These are phyloP conservation scores for Malus asiatica DNA, from an alignment of 306 rosid genomes.

Conservation along the genomic window DNA sequence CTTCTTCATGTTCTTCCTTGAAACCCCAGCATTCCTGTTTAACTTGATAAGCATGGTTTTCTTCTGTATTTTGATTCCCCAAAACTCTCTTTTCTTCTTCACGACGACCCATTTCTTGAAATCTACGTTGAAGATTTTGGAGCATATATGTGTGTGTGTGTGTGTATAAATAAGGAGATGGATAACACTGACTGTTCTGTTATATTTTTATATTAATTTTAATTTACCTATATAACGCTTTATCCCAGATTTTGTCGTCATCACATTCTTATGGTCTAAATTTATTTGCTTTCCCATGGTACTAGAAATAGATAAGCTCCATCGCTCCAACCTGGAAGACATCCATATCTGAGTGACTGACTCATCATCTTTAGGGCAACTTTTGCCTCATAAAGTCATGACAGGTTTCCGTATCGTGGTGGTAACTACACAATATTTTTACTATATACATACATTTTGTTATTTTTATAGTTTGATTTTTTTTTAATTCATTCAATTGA, in stretches of 20 bases:
- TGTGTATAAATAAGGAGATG: constrained; percentile 10
- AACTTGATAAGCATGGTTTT: constrained; percentile 4
- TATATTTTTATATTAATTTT: neutral
- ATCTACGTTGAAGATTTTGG: neutral
- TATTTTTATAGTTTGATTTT: no score
- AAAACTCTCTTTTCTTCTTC: constrained; percentile 9
- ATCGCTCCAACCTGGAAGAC: constrained; percentile 47
- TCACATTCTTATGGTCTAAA: constrained; percentile 45
- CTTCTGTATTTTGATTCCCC: constrained; percentile 13
- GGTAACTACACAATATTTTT: no score
- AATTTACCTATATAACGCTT: neutral
- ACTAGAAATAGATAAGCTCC: constrained; percentile 64
- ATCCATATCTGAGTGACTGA: constrained; percentile 38
- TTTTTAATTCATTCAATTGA: no score
- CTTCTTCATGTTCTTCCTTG: constrained; percentile 23
- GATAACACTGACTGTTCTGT: constrained; percentile 28
- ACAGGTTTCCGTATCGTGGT: constrained; percentile 25
- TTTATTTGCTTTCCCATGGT: constrained; percentile 32
- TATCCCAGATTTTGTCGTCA: constrained; percentile 28
- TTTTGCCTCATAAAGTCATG: constrained; percentile 64
- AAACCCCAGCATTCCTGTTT: constrained; percentile 20
- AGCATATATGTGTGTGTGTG: neutral
- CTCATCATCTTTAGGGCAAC: constrained; percentile 38
- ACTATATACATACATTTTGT: no score
- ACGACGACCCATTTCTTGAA: constrained; percentile 1